Conservation (phyloP, 306 rosid genomes). For the Cicer yamashitae region DNA sequence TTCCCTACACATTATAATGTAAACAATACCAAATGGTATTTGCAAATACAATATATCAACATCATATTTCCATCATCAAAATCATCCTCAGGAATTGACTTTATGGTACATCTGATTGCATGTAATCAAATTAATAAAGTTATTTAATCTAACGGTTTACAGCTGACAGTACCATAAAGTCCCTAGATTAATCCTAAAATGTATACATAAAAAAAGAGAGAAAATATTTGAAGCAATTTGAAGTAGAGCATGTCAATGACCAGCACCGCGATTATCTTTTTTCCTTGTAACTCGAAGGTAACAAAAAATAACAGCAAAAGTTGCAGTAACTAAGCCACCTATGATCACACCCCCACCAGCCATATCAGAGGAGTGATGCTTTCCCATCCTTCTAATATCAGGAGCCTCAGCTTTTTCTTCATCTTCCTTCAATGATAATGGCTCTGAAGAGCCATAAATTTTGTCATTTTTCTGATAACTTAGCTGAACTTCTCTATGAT, state of each 20-base stretch:
- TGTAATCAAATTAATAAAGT: neutral
- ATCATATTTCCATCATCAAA: neutral
- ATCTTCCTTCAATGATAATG: conserved; percentile 36
- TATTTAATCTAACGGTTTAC: neutral
- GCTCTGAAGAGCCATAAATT: conserved; percentile 32
- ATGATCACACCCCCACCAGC: conserved; percentile 93
- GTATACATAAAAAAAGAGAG: neutral
- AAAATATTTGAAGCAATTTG: neutral
- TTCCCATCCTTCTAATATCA: conserved; percentile 60
- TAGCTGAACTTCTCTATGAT: conserved; percentile 23
- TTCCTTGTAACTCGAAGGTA: conserved; percentile 84
- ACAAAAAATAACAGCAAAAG: conserved; percentile 84
- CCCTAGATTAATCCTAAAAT: conserved; percentile 32
- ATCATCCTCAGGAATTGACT: neutral
- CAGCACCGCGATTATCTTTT: conserved; percentile 39
- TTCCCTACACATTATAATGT: conserved; percentile 18
- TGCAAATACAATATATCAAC: neutral
- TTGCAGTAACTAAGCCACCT: conserved; percentile 80
- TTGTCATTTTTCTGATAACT: conserved; percentile 28
- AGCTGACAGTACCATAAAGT: neutral
- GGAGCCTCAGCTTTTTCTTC: conserved; percentile 65
- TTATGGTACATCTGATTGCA: neutral
- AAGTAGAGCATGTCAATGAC: conserved; percentile 17
- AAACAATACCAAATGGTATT: conserved; percentile 15
- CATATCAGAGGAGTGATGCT: conserved; percentile 66